phyloP scores from a whole-genome alignment of 2,329 filamentous ascomycete species.

The Colletotrichum sansevieriae region DNA sequence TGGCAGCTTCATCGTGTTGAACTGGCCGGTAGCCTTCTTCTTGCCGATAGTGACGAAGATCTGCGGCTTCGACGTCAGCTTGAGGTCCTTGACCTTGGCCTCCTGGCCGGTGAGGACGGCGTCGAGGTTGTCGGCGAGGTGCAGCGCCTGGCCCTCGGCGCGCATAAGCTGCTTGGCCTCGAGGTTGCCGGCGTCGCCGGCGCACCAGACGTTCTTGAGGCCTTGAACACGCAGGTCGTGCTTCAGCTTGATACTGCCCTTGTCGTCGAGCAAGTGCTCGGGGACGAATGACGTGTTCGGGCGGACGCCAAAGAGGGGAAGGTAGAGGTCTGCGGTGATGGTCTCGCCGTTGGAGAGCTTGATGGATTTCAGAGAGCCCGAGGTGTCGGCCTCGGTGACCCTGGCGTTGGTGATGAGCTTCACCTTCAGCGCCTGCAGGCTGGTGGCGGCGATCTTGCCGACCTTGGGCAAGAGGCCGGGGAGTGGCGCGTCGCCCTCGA shows the following conservation, averaged over 20 bases:
- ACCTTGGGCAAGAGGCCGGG: conserved; percentile 47
- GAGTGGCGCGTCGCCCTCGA: conserved; percentile 39
- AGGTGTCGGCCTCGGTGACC: conserved; percentile 48
- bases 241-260: conserved; percentile 45
- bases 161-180: conserved; percentile 43
- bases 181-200: conserved; percentile 47
- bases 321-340: conserved; percentile 47
- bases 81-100: conserved; percentile 37
- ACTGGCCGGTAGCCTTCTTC: conserved; percentile 40
- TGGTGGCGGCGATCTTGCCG: conserved; percentile 53
- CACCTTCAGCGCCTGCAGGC: conserved; percentile 60
- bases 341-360: conserved; percentile 50
- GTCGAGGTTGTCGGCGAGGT: conserved; percentile 53
- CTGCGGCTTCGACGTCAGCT: conserved; percentile 40
- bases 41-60: conserved; percentile 40
- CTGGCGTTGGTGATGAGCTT: conserved; percentile 55
- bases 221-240: conserved; percentile 44
- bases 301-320: conserved; percentile 47
- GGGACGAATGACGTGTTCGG: conserved; percentile 48
- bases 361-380: conserved; percentile 47
- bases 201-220: conserved; percentile 46
- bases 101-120: conserved; percentile 42
- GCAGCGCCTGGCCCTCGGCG: conserved; percentile 51
- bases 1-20: conserved; percentile 41
- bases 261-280: conserved; percentile 44